Evolutionary conservation across 148 eudicot species (phyloP).

Genomic region (Rhododendron williamsianum): DNA sequence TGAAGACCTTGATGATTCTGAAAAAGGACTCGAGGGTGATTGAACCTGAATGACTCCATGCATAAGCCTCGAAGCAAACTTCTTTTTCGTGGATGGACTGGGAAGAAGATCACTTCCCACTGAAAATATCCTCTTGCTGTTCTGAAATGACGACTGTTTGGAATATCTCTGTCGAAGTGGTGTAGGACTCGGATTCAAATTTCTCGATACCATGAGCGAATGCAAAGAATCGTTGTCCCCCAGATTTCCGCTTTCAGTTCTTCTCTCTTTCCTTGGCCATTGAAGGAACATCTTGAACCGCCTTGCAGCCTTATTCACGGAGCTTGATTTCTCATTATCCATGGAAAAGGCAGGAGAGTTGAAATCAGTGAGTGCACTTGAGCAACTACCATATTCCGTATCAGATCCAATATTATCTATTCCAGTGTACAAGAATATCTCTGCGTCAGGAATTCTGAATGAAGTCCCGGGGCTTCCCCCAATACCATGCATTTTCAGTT

Average conservation of each 20-base stretch:
- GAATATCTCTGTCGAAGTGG: constrained; percentile 52
- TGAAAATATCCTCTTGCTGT: constrained; percentile 31
- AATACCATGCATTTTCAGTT: constrained; percentile 43
- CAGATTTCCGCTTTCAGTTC: background rate
- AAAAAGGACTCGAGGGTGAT: constrained; percentile 46
- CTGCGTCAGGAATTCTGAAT: constrained; percentile 69
- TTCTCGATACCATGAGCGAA: constrained; percentile 9
- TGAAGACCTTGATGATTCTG: constrained; percentile 42
- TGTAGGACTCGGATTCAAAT: constrained; percentile 23
- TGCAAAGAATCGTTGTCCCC: constrained; percentile 19
- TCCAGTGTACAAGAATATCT: constrained; percentile 42
- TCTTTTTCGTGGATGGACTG: constrained; percentile 45
- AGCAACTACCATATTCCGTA: constrained; percentile 38
- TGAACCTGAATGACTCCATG: constrained; percentile 60
- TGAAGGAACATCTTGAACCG: constrained; percentile 45
- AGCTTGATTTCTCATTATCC: constrained; percentile 22
- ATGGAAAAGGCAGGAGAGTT: constrained; percentile 16
- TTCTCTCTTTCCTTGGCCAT: constrained; percentile 38
- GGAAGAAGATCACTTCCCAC: constrained; percentile 26
- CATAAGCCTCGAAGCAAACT: constrained; percentile 42
- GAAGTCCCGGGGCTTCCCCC: constrained; percentile 82
- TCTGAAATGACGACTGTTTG: constrained; percentile 21
- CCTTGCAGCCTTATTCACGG: constrained; percentile 30
- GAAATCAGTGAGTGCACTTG: constrained; percentile 38
- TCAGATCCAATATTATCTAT: constrained; percentile 28